Evolutionary conservation across 1,284 basidiomycete genomes (phyloP).

Genomic region (Xanthoconium separans): DNA sequence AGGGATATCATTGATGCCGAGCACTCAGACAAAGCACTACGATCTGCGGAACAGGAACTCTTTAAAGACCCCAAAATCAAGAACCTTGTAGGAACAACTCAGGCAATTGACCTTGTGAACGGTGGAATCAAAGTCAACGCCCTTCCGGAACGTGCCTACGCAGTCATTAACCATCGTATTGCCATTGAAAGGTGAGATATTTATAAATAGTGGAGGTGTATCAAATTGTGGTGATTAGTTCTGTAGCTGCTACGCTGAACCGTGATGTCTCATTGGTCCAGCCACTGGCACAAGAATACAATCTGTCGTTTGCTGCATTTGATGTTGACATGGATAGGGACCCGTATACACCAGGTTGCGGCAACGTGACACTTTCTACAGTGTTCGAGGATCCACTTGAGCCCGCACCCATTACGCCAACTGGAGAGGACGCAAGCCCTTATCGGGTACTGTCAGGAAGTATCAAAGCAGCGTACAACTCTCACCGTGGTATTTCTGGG

Average conservation of each 20-base stretch:
- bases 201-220: constrained; percentile 20
- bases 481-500: constrained; percentile 33
- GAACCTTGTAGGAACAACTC: constrained; percentile 49
- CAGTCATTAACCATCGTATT: constrained; percentile 47
- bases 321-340: constrained; percentile 22
- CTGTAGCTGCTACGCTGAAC: constrained; percentile 41
- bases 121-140: constrained; percentile 67
- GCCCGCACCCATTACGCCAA: constrained; percentile 57
- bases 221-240: constrained; percentile 30
- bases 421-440: constrained; percentile 39
- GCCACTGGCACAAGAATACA: constrained; percentile 42
- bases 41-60: constrained; percentile 40
- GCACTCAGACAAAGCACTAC: constrained; percentile 42
- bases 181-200: constrained; percentile 37
- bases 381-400: constrained; percentile 42
- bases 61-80: constrained; percentile 30
- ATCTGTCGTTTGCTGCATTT: constrained; percentile 49
- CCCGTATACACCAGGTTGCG: constrained; percentile 26
- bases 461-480: constrained; percentile 46
- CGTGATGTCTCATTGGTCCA: constrained; percentile 43
- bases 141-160: constrained; percentile 53
- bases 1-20: constrained; percentile 37
- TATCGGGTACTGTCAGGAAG: constrained; percentile 51
- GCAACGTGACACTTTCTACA: constrained; percentile 41
- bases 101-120: constrained; percentile 57